Conservation (phyloP, 192 early-diverging fungal species). For the Coemansia sp. region DNA sequence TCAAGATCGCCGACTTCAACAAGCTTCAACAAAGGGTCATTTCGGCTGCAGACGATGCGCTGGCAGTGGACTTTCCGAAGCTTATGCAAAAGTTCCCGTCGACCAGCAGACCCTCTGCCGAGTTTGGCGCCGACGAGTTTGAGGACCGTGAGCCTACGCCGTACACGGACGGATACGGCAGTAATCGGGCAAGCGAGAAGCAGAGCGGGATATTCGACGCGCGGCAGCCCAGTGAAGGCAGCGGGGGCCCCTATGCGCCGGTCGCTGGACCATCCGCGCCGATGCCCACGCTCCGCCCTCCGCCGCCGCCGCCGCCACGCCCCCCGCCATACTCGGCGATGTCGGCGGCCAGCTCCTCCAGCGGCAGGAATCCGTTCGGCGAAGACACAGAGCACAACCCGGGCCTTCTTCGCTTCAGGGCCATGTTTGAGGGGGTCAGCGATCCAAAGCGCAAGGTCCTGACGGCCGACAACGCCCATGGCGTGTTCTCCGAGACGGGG, state of each 20-base stretch:
- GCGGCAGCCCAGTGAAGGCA: not conserved
- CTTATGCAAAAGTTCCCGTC: conserved; percentile 78
- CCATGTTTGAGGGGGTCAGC: conserved; percentile 36
- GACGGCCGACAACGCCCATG: conserved; percentile 19
- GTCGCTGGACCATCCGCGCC: not conserved
- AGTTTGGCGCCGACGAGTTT: conserved; percentile 18
- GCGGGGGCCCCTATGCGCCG: conserved; percentile 12
- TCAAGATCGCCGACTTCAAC: conserved; percentile 83
- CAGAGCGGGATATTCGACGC: not conserved
- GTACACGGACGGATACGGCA: not conserved
- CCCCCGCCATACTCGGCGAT: conserved; percentile 55
- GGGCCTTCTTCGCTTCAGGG: conserved; percentile 47
- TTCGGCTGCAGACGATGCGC: conserved; percentile 69
- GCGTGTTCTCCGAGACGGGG: conserved; percentile 63
- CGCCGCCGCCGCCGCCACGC: not conserved
- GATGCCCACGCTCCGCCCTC: not conserved
- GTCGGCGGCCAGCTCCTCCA: conserved; percentile 32
- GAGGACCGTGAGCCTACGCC: conserved; percentile 1
- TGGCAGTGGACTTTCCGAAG: conserved; percentile 71
- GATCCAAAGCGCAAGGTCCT: conserved; percentile 40
- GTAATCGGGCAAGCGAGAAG: conserved; percentile 22
- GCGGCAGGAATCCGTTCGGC: conserved; percentile 68
- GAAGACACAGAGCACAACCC: conserved; percentile 63
- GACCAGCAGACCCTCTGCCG: conserved; percentile 36
- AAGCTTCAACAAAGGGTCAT: conserved; percentile 74